Evolutionary conservation across 1,139 yeast genomes (phyloP).

Genomic region (Pichia sp.): DNA sequence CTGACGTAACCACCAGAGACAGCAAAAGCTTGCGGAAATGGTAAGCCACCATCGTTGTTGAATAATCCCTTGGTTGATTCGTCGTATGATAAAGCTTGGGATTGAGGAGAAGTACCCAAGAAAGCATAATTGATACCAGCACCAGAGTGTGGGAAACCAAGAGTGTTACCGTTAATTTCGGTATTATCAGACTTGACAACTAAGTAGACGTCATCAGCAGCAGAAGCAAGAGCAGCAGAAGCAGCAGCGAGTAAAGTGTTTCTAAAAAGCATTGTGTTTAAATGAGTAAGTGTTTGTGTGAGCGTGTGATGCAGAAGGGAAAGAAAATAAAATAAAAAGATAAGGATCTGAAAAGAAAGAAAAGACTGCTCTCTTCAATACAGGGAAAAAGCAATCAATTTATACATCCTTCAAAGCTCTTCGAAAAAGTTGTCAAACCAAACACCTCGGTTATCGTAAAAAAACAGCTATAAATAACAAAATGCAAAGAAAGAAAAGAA

Average conservation of each 20-base stretch:
- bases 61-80: conserved; percentile 5
- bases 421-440: too few species aligned
- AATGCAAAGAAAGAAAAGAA: too few species aligned
- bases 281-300: not conserved
- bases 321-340: too few species aligned
- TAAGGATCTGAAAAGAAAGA: too few species aligned
- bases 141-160: conserved; percentile 45
- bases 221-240: conserved; percentile 26
- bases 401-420: too few species aligned
- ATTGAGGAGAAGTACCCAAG: conserved; percentile 23
- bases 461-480: too few species aligned
- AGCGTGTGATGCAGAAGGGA: not conserved
- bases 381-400: too few species aligned
- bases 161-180: conserved; percentile 25
- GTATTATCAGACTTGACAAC: conserved; percentile 26
- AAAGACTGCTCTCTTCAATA: too few species aligned
- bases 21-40: conserved; percentile 10
- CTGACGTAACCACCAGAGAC: conserved; percentile 14
- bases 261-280: conserved; percentile 10
- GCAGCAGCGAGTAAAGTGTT: conserved; percentile 20
- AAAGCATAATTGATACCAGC: conserved; percentile 48
- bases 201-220: conserved; percentile 19
- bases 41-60: conserved; percentile 2
- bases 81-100: conserved; percentile 16
- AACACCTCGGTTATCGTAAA: too few species aligned